These are phyloP conservation scores for Pyrrhoderma lamaoense DNA, from an alignment of 1,284 basidiomycete species.

Conservation along the genomic window DNA sequence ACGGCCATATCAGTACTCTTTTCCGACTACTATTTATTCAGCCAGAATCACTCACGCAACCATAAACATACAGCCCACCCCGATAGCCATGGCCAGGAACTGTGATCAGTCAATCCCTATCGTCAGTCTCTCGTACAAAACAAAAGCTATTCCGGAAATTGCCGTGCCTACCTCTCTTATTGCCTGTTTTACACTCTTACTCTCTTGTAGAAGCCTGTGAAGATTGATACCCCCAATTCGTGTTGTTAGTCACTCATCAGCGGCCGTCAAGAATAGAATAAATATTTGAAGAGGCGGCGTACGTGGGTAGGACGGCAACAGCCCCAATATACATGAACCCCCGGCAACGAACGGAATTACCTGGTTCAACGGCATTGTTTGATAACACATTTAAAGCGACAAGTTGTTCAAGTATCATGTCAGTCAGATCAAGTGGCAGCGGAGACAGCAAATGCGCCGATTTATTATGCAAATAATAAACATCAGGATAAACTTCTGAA, in stretches of 20 bases:
- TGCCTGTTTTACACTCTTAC: conserved; percentile 78
- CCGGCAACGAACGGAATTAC: conserved; percentile 89
- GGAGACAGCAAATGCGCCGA: conserved; percentile 4
- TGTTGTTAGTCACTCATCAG: conserved; percentile 3
- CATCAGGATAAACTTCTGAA: too few species aligned
- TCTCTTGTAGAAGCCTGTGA: conserved; percentile 70
- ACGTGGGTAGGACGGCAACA: conserved; percentile 85
- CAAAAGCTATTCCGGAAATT: conserved; percentile 8
- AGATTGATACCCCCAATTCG: not conserved
- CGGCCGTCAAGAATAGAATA: conserved; percentile 12
- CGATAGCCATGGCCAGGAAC: conserved; percentile 86
- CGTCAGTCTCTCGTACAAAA: too few species aligned
- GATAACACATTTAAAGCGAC: conserved; percentile 7
- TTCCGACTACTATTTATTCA: too few species aligned
- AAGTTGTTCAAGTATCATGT: not conserved
- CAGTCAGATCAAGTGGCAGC: not conserved
- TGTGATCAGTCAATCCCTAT: conserved; percentile 28
- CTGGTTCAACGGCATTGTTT: conserved; percentile 30
- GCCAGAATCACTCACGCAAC: conserved; percentile 84
- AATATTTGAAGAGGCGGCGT: conserved; percentile 26
- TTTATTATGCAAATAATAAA: not conserved
- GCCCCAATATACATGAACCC: conserved; percentile 89
- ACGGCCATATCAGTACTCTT: too few species aligned
- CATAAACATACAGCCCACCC: conserved; percentile 81
- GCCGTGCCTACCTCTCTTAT: conserved; percentile 63